These are phyloP conservation scores for Ceratocystis cacaofunesta DNA, from an alignment of 2,329 filamentous ascomycete species.

Conservation along the genomic window DNA sequence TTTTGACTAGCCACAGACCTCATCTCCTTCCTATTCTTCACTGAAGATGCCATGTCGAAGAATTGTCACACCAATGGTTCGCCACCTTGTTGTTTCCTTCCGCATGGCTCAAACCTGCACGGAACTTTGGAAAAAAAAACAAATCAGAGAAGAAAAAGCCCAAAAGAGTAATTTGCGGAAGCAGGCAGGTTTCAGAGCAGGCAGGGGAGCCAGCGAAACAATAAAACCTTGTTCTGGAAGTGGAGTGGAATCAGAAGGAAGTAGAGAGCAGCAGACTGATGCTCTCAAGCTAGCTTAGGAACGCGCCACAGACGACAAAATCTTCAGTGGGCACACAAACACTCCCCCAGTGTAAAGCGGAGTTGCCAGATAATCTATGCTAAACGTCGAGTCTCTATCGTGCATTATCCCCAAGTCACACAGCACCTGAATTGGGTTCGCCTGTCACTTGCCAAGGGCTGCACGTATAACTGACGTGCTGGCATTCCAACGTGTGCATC, in stretches of 20 bases:
- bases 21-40: background rate
- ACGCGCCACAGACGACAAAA: background rate
- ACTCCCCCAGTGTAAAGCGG: too few species aligned
- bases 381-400: too few species aligned
- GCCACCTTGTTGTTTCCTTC: background rate
- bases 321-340: background rate
- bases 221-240: conserved; percentile 4
- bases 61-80: background rate
- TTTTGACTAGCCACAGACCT: background rate
- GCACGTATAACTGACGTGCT: background rate
- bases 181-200: background rate
- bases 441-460: background rate
- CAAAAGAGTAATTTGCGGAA: conserved; percentile 5
- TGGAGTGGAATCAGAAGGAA: background rate
- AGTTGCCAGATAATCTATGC: too few species aligned
- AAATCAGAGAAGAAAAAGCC: background rate
- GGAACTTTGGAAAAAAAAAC: background rate
- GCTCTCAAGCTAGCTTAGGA: background rate
- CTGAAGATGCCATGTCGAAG: background rate
- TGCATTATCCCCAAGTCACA: too few species aligned
- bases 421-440: too few species aligned
- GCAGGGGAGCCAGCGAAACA: background rate
- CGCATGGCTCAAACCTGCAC: background rate
- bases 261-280: background rate
- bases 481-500: background rate